Evolutionary conservation across 2,329 filamentous ascomycete species (phyloP).

Genomic region (Colletotrichum gloeosporioides): DNA sequence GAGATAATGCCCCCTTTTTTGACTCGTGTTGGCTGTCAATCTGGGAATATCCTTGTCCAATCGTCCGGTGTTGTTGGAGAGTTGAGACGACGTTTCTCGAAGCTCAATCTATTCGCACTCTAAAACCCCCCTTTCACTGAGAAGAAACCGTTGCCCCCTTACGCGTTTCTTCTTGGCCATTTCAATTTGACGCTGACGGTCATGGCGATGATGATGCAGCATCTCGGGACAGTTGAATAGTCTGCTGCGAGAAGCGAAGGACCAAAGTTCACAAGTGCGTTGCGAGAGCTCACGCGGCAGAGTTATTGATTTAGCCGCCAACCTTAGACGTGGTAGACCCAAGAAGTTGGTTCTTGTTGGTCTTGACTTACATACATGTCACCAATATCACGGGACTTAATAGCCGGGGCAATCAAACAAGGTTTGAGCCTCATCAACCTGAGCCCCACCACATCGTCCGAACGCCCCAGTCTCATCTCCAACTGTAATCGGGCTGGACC

Average conservation of each 20-base stretch:
- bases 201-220: background rate
- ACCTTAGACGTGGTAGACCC: background rate
- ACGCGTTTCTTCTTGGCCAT: background rate
- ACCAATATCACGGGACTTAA: background rate
- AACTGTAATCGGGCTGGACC: background rate
- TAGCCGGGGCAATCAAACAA: background rate
- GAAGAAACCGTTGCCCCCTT: background rate
- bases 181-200: background rate
- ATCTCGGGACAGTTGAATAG: background rate
- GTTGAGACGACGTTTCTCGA: background rate
- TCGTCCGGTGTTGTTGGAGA: background rate
- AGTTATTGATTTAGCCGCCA: background rate
- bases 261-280: background rate
- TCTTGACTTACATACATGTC: background rate
- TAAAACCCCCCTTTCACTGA: background rate
- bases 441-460: background rate
- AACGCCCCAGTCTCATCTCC: background rate
- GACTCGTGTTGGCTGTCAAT: background rate
- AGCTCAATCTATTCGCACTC: background rate
- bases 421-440: background rate
- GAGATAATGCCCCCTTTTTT: background rate
- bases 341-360: background rate
- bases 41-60: background rate
- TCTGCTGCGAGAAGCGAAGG: rapidly evolving
- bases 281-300: background rate